Evolutionary conservation across 768 basidiomycete genomes (phyloP), one percentile per base, ranked within the genome.

Genomic region (Amanita thiersii): DNA sequence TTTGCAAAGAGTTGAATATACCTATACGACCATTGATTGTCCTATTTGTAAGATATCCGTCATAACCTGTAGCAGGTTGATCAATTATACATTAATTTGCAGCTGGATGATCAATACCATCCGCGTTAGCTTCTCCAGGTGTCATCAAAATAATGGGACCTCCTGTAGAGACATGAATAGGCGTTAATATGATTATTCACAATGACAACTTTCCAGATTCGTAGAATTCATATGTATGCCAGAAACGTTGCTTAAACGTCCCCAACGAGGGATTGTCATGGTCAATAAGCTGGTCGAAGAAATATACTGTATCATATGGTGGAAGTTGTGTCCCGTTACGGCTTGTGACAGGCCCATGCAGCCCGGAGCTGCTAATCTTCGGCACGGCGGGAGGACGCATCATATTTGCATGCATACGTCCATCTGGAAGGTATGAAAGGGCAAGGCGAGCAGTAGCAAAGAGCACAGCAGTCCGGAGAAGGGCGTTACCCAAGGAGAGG

Each of bases 191-290:
- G 43, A 12, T 18, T 5, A 44, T 11, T 1, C 3, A 36, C 12
- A n/a, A 8, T 37, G 6, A 25, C 15, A 25, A 45, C 55, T 25
- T 42, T 72, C 75, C 72, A 28, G 59, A 46, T 55, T 79, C 63
- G 48, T 85, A 85, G 50, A 66, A 81, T 55, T 85, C 77, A 57
- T 66, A 81, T 21, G 75, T 75, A 45, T 74, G 66, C 81, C 81
- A 86, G 58, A 70, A 86, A 25, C 84, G 72, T 58, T 86, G 84
- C 54, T 76, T 65, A 60, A 87, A 87, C n/a, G 81, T 86, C 14
- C 84, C 84, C 15, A 74, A 60, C 19, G 66, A 61, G n/a, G 79
- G 75, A 20, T 66, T 64, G 47, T 61, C 67, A 52, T 74, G 72
- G 56, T 74, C 72, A 25, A 81, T 69, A 45, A 74, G 59, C 44